Evolutionary conservation across 2,329 filamentous ascomycete genomes (phyloP).

Genomic region (Trichoderma afroharzianum): DNA sequence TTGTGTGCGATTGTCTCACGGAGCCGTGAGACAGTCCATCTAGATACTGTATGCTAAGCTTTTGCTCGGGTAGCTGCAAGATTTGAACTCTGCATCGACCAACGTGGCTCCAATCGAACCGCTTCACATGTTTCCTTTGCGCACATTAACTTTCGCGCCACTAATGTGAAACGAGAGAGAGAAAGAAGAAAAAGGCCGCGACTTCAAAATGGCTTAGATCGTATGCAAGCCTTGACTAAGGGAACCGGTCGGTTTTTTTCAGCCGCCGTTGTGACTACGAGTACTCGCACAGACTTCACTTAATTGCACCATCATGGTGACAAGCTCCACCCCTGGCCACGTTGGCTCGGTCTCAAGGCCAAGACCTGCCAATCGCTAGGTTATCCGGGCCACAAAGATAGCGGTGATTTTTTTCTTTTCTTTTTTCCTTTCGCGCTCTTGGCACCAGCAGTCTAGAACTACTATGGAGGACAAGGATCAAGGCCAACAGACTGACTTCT

Average conservation of each 20-base stretch:
- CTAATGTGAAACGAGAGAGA: not conserved
- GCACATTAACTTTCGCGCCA: slow-evolving; percentile 5
- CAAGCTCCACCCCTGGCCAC: slow-evolving; percentile 1
- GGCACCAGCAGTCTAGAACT: not conserved
- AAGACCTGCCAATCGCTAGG: slow-evolving; percentile 2
- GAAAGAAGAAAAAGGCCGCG: not conserved
- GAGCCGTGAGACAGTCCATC: not conserved
- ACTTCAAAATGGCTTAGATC: not conserved
- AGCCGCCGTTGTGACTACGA: not conserved
- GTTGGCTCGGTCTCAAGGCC: not conserved
- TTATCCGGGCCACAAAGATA: not conserved
- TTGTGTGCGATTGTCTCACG: not conserved
- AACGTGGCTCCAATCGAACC: slow-evolving; percentile 7
- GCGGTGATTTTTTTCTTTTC: not conserved
- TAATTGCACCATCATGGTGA: not conserved
- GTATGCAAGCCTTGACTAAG: not conserved
- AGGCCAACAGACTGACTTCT: not conserved
- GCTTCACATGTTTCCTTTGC: not conserved
- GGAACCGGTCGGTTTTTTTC: not conserved
- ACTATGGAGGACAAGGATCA: not conserved
- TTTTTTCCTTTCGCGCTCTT: not conserved
- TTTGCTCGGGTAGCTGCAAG: not conserved
- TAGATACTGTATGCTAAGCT: not conserved
- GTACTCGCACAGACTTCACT: not conserved
- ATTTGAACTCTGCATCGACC: not conserved